These are phyloP conservation scores for Pichia sp. DNA, from an alignment of 1,139 yeast genomes.

Conservation along the genomic window DNA sequence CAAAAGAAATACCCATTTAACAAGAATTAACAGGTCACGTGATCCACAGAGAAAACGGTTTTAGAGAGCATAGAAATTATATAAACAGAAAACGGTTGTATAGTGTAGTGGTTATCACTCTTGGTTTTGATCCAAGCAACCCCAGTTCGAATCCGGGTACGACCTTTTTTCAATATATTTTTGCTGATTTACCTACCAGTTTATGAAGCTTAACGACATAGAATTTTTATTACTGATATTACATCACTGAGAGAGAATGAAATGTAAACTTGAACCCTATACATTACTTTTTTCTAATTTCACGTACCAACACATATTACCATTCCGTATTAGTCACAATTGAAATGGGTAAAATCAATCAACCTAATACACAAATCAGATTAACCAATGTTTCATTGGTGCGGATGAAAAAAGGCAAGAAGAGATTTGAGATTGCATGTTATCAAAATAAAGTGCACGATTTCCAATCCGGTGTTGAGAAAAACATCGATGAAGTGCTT, in stretches of 20 bases:
- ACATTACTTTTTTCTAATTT: not conserved
- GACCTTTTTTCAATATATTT: constrained; percentile 41
- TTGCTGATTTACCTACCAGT: not conserved
- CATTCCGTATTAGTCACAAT: not conserved
- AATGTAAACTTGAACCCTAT: not conserved
- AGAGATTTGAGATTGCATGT: constrained; percentile 91
- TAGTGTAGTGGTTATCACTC: constrained; percentile 64
- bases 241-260: not conserved
- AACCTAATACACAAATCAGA: constrained; percentile 82
- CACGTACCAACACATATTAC: too few relatives aligned
- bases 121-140: constrained; percentile 76
- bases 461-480: constrained; percentile 84
- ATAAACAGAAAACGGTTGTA: constrained; percentile 32
- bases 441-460: constrained; percentile 97
- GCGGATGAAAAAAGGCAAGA: constrained; percentile 82
- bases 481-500: constrained; percentile 88
- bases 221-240: not conserved
- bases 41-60: too few relatives aligned
- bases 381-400: constrained; percentile 93
- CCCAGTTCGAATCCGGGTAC: constrained; percentile 96
- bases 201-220: too few relatives aligned
- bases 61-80: too few relatives aligned
- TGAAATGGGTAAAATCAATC: constrained; percentile 46
- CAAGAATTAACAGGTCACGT: too few relatives aligned
- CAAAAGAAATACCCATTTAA: too few relatives aligned